phyloP scores from a whole-genome alignment of 441 rosid species.

The Arabidopsis lyrata region DNA sequence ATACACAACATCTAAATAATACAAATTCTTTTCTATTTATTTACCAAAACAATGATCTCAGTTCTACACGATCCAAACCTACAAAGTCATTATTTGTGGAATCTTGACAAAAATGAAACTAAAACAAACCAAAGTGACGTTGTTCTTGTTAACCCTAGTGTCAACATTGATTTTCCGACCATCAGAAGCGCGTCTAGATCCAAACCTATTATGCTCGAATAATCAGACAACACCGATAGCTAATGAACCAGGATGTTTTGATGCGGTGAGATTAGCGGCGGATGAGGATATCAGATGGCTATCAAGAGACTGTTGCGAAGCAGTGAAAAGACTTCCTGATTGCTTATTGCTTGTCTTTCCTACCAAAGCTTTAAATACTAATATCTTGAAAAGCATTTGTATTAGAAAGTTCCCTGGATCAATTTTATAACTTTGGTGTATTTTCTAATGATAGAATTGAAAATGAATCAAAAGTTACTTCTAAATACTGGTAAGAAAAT shows the following conservation, averaged over 20 bases:
- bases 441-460: not conserved
- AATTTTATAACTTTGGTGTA: not conserved
- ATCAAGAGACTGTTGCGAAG: slow-evolving; percentile 25
- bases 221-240: not conserved
- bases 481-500: not conserved
- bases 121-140: slow-evolving; percentile 1
- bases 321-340: slow-evolving; percentile 12
- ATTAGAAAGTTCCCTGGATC: not conserved
- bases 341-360: slow-evolving; percentile 17
- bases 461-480: not conserved
- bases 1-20: not conserved
- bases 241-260: slow-evolving; percentile 14
- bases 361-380: not conserved
- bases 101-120: not conserved
- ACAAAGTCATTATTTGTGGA: not conserved
- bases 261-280: slow-evolving; percentile 7
- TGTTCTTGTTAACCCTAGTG: not conserved
- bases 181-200: not conserved
- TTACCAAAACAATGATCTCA: not conserved
- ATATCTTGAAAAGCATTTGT: slow-evolving; percentile 22
- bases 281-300: slow-evolving; percentile 12
- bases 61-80: not conserved
- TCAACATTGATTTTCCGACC: not conserved
- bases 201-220: not conserved
- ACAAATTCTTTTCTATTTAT: not conserved